Evolutionary conservation across 2,329 filamentous ascomycete genomes (phyloP).

Genomic region (Aspergillus awamori): DNA sequence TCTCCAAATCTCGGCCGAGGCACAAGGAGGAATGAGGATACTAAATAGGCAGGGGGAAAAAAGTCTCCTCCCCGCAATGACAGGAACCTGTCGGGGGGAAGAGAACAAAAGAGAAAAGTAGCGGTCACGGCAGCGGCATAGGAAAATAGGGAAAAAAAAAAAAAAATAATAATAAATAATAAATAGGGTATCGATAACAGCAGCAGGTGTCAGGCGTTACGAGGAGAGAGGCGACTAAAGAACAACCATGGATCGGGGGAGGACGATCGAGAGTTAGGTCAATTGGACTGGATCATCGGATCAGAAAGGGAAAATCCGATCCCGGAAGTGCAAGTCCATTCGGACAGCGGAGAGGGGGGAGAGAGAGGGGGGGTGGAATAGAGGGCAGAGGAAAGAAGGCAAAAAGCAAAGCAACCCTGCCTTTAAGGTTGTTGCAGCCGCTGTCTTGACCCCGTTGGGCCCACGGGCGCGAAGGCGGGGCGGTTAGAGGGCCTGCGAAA

Average conservation of each 20-base stretch:
- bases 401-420: conserved; percentile 14
- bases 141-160: neutral
- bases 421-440: conserved; percentile 31
- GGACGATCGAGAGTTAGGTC: conserved; percentile 16
- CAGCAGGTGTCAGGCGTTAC: conserved; percentile 5
- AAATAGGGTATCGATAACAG: conserved; percentile 2
- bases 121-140: conserved; percentile 23
- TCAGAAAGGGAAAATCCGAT: conserved; percentile 8
- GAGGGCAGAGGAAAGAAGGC: neutral
- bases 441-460: conserved; percentile 29
- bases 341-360: conserved; percentile 4
- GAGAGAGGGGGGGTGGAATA: neutral
- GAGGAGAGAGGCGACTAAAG: neutral
- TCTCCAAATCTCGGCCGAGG: neutral
- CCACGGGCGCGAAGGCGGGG: conserved; percentile 28
- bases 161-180: neutral
- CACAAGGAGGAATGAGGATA: neutral
- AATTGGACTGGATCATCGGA: conserved; percentile 12
- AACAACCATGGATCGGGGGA: conserved; percentile 15
- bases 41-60: neutral
- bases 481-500: conserved; percentile 16
- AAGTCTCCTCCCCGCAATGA: conserved; percentile 13
- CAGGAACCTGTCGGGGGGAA: conserved; percentile 2
- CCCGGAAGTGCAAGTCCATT: neutral
- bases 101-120: conserved; percentile 16